phyloP scores from a whole-genome alignment of 1,139 yeast species.

The Williopsis jadinii region DNA sequence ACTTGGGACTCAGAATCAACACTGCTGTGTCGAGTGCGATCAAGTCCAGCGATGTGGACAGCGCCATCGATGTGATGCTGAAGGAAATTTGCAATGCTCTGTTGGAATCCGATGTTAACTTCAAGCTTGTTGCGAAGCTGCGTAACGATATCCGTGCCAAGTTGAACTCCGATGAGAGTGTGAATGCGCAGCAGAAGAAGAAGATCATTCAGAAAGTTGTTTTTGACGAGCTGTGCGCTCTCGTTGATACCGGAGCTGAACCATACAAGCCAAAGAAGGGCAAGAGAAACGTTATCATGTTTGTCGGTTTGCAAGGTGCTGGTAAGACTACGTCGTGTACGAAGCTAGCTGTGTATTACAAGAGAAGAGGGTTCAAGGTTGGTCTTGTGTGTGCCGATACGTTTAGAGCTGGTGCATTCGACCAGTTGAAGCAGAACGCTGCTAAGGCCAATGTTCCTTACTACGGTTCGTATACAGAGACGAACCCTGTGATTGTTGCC shows the following conservation, averaged over 20 bases:
- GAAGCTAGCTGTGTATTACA: slow-evolving; percentile 89
- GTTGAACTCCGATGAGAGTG: slow-evolving; percentile 32
- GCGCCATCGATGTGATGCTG: slow-evolving; percentile 59
- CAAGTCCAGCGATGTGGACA: slow-evolving; percentile 49
- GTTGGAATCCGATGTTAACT: slow-evolving; percentile 87
- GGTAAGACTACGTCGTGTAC: slow-evolving; percentile 99
- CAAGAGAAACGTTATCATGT: slow-evolving; percentile 74
- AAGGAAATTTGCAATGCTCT: slow-evolving; percentile 88
- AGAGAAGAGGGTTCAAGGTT: slow-evolving; percentile 87
- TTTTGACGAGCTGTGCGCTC: slow-evolving; percentile 80
- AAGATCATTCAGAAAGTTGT: slow-evolving; percentile 85
- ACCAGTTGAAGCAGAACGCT: slow-evolving; percentile 95
- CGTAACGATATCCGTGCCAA: slow-evolving; percentile 65
- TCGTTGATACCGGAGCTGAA: slow-evolving; percentile 62
- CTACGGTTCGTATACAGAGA: slow-evolving; percentile 91
- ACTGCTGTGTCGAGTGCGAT: slow-evolving; percentile 69
- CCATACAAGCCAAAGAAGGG: slow-evolving; percentile 87
- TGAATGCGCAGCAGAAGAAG: slow-evolving; percentile 37
- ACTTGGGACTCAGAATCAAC: slow-evolving; percentile 82
- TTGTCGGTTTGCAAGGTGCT: slow-evolving; percentile 97
- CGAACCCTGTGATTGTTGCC: slow-evolving; percentile 92
- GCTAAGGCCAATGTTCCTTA: slow-evolving; percentile 91
- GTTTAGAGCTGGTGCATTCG: slow-evolving; percentile 99
- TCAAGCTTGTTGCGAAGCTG: slow-evolving; percentile 69
- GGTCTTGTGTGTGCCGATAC: slow-evolving; percentile 99